These are phyloP conservation scores for Russula vinacea DNA, from an alignment of 768 basidiomycete species.

Conservation along the genomic window DNA sequence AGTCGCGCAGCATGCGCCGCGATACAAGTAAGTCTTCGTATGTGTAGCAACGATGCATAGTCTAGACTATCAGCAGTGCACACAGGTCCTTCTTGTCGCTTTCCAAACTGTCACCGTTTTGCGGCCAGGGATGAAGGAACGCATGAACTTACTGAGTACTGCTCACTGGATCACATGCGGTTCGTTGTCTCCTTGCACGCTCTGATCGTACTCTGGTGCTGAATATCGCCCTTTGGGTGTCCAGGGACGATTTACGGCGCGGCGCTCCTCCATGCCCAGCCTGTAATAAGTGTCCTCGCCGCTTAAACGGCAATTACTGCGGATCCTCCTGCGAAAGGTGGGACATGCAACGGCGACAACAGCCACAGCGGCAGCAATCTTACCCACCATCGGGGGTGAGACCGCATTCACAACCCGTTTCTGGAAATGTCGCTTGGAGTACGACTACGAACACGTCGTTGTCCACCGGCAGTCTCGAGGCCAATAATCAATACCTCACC, in stretches of 20 bases:
- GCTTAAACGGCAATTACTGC: conserved; percentile 9
- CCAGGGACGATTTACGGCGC: conserved; percentile 4
- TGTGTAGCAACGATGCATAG: not conserved
- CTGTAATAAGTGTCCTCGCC: conserved; percentile 13
- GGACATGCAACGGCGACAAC: not conserved
- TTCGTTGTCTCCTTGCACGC: not conserved
- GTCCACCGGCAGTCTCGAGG: not conserved
- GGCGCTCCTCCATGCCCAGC: conserved; percentile 7
- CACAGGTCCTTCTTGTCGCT: not conserved
- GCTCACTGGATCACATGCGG: conserved; percentile 8
- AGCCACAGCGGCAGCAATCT: not conserved
- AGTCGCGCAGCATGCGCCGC: not conserved
- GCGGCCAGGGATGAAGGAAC: not conserved
- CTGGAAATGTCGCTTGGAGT: not conserved
- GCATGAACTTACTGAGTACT: conserved; percentile 11
- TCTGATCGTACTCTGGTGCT: not conserved
- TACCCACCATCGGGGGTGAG: not conserved
- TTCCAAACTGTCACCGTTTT: not conserved
- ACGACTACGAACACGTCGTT: not conserved
- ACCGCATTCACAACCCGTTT: not conserved
- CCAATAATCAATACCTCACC: not conserved
- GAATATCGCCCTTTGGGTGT: not conserved
- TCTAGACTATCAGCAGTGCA: not conserved
- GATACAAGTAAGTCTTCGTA: not conserved
- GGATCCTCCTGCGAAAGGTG: conserved; percentile 12